These are phyloP conservation scores for Aspergillus cejpii DNA, from an alignment of 2,329 filamentous ascomycete species.

Conservation along the genomic window DNA sequence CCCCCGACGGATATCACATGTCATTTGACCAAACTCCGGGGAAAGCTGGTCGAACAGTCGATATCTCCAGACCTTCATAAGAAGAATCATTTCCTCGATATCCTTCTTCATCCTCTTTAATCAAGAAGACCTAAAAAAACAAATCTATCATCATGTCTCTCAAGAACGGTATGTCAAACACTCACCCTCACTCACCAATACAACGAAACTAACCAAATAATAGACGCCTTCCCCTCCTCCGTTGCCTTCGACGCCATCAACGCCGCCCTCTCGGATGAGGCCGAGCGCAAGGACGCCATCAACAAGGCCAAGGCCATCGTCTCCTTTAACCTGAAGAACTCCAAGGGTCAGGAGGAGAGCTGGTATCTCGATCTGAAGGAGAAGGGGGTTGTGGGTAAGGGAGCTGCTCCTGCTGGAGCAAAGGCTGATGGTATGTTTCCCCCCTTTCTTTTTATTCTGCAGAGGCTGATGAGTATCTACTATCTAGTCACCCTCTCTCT, in stretches of 20 bases:
- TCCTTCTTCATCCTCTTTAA: constrained; percentile 2
- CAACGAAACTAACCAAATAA: constrained; percentile 5
- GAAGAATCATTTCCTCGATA: constrained; percentile 12
- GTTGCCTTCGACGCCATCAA: constrained; percentile 86
- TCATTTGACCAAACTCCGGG: constrained; percentile 21
- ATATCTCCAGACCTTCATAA: constrained; percentile 18
- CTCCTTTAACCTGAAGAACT: constrained; percentile 88
- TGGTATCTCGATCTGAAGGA: constrained; percentile 97
- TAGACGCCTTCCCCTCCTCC: constrained; percentile 82
- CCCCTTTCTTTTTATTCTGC: not conserved
- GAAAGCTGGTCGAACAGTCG: constrained; percentile 21
- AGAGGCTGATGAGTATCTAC: not conserved
- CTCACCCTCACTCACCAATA: not conserved
- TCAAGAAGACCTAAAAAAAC: too few relatives aligned
- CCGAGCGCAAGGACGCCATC: constrained; percentile 77
- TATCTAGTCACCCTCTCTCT: constrained; percentile 73
- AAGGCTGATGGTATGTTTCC: constrained; percentile 69
- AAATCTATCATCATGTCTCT: constrained; percentile 57
- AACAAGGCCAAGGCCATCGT: constrained; percentile 84
- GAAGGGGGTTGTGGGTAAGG: constrained; percentile 72
- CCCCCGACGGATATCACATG: constrained; percentile 8
- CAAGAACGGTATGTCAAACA: constrained; percentile 56
- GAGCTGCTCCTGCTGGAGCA: constrained; percentile 58
- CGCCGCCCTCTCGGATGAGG: constrained; percentile 60
- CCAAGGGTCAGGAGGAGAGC: constrained; percentile 66